Percentiles rank a stretch among this genome's conserved stretches.
Evolutionary conservation across 768 basidiomycete genomes (phyloP).

Genomic region (Myochromella boudieri): DNA sequence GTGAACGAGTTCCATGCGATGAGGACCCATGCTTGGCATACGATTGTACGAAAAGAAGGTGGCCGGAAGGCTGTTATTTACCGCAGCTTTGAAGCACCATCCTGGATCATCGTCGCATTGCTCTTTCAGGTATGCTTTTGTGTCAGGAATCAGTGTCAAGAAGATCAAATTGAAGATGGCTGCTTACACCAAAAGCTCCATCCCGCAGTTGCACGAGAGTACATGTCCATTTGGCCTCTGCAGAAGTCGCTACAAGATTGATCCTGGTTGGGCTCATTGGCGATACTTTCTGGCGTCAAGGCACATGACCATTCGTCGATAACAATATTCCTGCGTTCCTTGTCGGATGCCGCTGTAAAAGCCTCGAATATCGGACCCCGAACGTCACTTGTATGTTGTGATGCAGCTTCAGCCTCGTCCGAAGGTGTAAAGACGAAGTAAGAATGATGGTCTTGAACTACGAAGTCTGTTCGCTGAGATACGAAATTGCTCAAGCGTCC

Average conservation of each 20-base stretch:
- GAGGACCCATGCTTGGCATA: constrained; percentile 6
- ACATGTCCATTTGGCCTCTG: constrained; percentile 56
- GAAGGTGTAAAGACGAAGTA: constrained; percentile 65
- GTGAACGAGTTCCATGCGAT: constrained; percentile 3
- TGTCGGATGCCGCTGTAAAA: constrained; percentile 23
- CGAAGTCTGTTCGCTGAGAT: constrained; percentile 53
- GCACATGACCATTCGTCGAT: constrained; percentile 86
- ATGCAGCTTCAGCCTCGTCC: constrained; percentile 50
- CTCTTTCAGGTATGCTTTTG: constrained; percentile 64
- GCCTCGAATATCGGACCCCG: constrained; percentile 34
- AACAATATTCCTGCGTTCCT: constrained; percentile 50
- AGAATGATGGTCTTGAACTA: constrained; percentile 74
- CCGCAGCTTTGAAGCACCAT: constrained; percentile 69
- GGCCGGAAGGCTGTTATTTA: constrained; percentile 54
- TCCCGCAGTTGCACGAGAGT: constrained; percentile 54
- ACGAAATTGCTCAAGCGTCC: constrained; percentile 49
- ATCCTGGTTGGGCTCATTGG: constrained; percentile 42
- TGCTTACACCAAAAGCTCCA: constrained; percentile 71
- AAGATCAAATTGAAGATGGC: not conserved
- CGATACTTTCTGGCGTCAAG: constrained; percentile 59
- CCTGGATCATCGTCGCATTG: constrained; percentile 55
- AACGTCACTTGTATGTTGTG: constrained; percentile 57
- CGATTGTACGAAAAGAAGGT: constrained; percentile 55
- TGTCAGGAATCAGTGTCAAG: constrained; percentile 1
- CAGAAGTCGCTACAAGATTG: constrained; percentile 53